Base-by-base conservation (phyloP, 2,329 filamentous ascomycete species). In the Nannizziopsis arthrosporioides region DNA sequence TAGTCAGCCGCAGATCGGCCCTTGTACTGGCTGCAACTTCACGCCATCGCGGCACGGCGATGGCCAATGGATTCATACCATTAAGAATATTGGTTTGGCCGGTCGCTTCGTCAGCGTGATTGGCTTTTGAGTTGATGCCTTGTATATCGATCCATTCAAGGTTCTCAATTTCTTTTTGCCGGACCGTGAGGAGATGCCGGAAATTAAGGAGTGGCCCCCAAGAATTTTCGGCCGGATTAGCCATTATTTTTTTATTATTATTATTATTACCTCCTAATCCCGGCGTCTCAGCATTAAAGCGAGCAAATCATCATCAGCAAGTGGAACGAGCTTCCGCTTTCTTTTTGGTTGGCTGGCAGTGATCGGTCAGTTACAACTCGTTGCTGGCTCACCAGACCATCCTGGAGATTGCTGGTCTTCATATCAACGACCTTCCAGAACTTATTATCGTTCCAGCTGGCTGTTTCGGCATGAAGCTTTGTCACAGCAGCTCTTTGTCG, bases 241-340 rank as follows among this genome's bases (percentile, higher is more conserved):
- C n/a, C 18, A 12, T 27, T 7, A 27, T 27, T 27, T 27, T 27
- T 27, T 27, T 27, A 4, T 3, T 27, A 4, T 27, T 27, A 4
- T 27, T 27, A 27, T 27, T 27, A 27, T 27, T 7, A 27, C 4
- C 22, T 7, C 22, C 27, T 47, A 30, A 47, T 47, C 37, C 30
- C n/a, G 22, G 22, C 22, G 37, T 35, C 44, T 47, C 44, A 47
- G 44, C 44, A 36, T 47, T 47, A 47, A n/a, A 47, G 40, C 32
- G 22, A 27, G 7, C 36, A 32, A 40, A 35, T 31, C 32, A 35
- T 19, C 3, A 12, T 15, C 38, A 12, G 36, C 18, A 36, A 12
- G 36, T 36, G 32, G 12, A 32, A 9, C 22, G 17, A 6, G 12
- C 3, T 19, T 39, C 30, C 19, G 38, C 7, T 19, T 41, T 9